Evolutionary conservation across 164 flowering plant species (phyloP).

Genomic region (Chimonanthus salicifolius): DNA sequence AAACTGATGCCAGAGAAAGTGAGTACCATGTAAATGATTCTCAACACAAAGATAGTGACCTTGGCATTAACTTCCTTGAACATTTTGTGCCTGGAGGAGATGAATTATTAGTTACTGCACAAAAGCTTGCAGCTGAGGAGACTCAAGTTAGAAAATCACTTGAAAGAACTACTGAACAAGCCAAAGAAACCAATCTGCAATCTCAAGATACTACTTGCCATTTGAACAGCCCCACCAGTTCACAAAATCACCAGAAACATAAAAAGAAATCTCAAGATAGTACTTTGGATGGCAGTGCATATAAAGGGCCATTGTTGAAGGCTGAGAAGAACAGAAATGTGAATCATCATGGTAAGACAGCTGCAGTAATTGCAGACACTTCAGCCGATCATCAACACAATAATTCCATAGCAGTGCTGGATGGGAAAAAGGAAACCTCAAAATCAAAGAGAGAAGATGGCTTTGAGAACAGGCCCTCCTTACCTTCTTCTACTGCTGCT

Average conservation of each 20-base stretch:
- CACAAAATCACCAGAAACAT: slow-evolving; percentile 17
- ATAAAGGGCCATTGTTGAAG: slow-evolving; percentile 13
- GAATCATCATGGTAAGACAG: neutral
- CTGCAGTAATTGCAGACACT: neutral
- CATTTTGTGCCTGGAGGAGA: slow-evolving; percentile 25
- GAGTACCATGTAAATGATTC: slow-evolving; percentile 4
- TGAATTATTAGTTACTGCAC: slow-evolving; percentile 14
- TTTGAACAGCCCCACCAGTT: slow-evolving; percentile 12
- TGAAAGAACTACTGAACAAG: slow-evolving; percentile 19
- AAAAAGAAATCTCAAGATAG: slow-evolving; percentile 13
- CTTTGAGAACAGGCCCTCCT: slow-evolving; percentile 6
- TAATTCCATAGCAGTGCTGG: neutral
- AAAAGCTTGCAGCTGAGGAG: slow-evolving; percentile 5
- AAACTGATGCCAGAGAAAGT: slow-evolving; percentile 3
- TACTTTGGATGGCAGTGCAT: slow-evolving; percentile 6
- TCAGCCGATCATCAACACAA: neutral
- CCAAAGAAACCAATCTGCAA: slow-evolving; percentile 15
- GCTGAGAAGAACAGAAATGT: slow-evolving; percentile 6
- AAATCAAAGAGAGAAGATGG: slow-evolving; percentile 11
- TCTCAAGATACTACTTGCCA: slow-evolving; percentile 15
- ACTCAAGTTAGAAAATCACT: neutral
- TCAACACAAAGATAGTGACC: slow-evolving; percentile 15
- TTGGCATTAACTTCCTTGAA: slow-evolving; percentile 23
- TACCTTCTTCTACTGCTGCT: neutral
- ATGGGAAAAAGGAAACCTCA: slow-evolving; percentile 6